These are phyloP conservation scores for Stropharia rugosoannulata DNA, from an alignment of 768 basidiomycete species.

Conservation along the genomic window DNA sequence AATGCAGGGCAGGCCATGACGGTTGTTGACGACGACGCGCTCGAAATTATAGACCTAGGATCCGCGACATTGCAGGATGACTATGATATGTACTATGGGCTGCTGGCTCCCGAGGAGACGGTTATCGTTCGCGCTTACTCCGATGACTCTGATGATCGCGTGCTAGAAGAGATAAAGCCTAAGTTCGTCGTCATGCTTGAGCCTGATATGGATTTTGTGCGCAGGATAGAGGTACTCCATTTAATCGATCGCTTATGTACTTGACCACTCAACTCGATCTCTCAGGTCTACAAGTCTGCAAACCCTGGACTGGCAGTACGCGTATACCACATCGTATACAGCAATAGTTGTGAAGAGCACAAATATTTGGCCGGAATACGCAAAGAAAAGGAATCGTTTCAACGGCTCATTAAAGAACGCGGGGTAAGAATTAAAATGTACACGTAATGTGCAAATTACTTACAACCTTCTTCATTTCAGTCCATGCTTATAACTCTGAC, in stretches of 20 bases:
- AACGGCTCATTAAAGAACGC: constrained; percentile 88
- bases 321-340: constrained; percentile 96
- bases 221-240: constrained; percentile 78
- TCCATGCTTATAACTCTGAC: constrained; percentile 86
- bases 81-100: constrained; percentile 78
- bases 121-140: constrained; percentile 87
- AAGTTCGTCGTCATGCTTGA: constrained; percentile 96
- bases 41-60: constrained; percentile 34
- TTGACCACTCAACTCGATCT: background rate
- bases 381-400: constrained; percentile 92
- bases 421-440: constrained; percentile 53
- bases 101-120: constrained; percentile 75
- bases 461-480: constrained; percentile 34
- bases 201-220: constrained; percentile 86
- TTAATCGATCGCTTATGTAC: background rate
- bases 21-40: constrained; percentile 26
- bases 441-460: background rate
- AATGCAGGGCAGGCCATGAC: constrained; percentile 17
- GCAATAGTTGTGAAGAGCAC: constrained; percentile 92
- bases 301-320: constrained; percentile 81
- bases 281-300: constrained; percentile 81
- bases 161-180: constrained; percentile 85
- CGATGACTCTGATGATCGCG: constrained; percentile 89
- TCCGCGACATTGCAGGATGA: constrained; percentile 43
- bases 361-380: constrained; percentile 88